phyloP scores from a whole-genome alignment of 306 rosid species.

The Gastrolobium bilobum region DNA sequence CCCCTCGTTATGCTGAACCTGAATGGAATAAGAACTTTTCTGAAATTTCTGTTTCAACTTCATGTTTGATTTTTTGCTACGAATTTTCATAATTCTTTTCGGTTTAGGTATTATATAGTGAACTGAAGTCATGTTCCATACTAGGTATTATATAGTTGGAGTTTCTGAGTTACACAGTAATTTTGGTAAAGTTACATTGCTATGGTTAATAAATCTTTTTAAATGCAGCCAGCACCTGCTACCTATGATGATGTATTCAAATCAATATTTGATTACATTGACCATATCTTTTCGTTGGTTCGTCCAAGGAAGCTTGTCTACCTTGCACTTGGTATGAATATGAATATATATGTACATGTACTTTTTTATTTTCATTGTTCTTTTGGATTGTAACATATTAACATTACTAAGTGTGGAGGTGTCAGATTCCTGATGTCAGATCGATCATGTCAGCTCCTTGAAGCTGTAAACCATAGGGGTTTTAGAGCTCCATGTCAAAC shows the following conservation, averaged over 20 bases:
- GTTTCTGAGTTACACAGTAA: neutral
- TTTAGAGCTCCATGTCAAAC: neutral
- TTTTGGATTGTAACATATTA: neutral
- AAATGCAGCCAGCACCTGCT: slow-evolving; percentile 76
- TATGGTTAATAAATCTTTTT: slow-evolving; percentile 24
- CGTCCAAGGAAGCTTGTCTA: slow-evolving; percentile 88
- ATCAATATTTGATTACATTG: slow-evolving; percentile 76
- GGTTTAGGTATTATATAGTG: neutral
- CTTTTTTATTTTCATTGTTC: slow-evolving; percentile 14
- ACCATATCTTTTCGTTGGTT: slow-evolving; percentile 80
- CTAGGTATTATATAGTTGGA: neutral
- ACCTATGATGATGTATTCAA: slow-evolving; percentile 78
- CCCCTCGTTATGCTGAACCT: neutral
- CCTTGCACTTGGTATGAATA: slow-evolving; percentile 76
- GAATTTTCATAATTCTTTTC: too few relatives aligned
- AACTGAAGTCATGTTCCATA: neutral
- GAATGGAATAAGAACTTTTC: neutral
- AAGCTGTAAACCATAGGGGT: slow-evolving; percentile 3
- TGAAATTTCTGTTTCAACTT: slow-evolving; percentile 31
- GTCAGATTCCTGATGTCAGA: slow-evolving; percentile 9
- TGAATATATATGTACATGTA: neutral
- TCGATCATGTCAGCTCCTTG: neutral
- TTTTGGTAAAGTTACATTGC: slow-evolving; percentile 3
- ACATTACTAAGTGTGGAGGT: neutral
- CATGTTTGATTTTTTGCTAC: neutral